These are phyloP conservation scores for Cicer chorassanicum DNA, from an alignment of 306 rosid species.

Conservation along the genomic window DNA sequence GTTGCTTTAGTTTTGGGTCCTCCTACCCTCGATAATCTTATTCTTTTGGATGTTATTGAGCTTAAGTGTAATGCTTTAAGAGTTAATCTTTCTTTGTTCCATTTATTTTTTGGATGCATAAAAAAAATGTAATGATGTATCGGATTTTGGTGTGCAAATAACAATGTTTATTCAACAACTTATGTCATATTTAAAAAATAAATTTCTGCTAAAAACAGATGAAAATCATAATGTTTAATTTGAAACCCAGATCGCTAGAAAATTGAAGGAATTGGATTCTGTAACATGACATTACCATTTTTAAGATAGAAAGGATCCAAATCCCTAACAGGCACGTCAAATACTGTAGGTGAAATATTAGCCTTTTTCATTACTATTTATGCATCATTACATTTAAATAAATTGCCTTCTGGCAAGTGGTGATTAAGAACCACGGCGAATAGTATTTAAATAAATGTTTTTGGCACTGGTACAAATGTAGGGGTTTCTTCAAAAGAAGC, in stretches of 20 bases:
- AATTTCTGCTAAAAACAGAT: neutral
- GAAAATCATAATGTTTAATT: neutral
- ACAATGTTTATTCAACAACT: neutral
- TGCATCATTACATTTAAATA: constrained; percentile 7
- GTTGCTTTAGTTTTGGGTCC: no score
- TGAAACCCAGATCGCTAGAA: neutral
- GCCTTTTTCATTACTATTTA: neutral
- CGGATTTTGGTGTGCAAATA: neutral
- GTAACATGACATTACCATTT: neutral
- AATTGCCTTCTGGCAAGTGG: constrained; percentile 5
- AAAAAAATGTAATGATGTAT: neutral
- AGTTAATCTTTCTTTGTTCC: no score
- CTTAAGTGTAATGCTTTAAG: no score
- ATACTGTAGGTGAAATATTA: neutral
- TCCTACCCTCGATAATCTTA: no score
- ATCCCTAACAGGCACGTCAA: neutral
- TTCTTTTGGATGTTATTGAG: no score
- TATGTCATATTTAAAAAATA: neutral
- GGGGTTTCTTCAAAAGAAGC: constrained; percentile 25
- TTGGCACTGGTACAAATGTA: constrained; percentile 20
- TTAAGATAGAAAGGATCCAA: constrained; percentile 9
- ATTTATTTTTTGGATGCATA: no score
- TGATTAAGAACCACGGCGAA: constrained; percentile 13
- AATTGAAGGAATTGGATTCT: neutral
- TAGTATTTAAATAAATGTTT: neutral